phyloP scores from a whole-genome alignment of 441 rosid genomes.

The Bocquillonia castaneifolia region DNA sequence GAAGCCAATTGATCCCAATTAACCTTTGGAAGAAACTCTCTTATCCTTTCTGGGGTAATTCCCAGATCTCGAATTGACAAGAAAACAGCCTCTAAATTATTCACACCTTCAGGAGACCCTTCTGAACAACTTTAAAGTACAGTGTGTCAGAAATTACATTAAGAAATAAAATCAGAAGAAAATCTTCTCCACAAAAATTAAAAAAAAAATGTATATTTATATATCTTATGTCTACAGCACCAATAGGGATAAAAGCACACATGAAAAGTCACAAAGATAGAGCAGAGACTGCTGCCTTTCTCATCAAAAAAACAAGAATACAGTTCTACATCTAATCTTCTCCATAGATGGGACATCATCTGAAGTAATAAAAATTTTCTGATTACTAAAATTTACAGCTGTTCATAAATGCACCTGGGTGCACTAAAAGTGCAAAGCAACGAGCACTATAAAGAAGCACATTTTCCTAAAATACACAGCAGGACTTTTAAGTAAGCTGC shows the following conservation, averaged over 20 bases:
- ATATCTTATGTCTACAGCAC: background rate
- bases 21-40: constrained; percentile 76
- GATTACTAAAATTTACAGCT: background rate
- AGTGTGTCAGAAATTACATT: background rate
- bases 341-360: background rate
- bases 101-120: constrained; percentile 35
- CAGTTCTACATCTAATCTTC: background rate
- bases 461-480: background rate
- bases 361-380: background rate
- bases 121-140: constrained; percentile 47
- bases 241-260: no score
- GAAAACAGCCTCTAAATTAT: constrained; percentile 43
- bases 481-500: background rate
- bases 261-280: background rate
- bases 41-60: constrained; percentile 62
- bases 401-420: background rate
- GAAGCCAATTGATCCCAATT: constrained; percentile 82
- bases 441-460: background rate
- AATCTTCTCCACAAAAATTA: no score
- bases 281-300: background rate
- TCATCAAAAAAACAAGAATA: background rate
- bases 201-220: background rate
- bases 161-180: background rate
- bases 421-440: background rate
- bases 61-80: constrained; percentile 62